Base-by-base conservation (phyloP, 306 rosid species). In the Betula pendula region DNA sequence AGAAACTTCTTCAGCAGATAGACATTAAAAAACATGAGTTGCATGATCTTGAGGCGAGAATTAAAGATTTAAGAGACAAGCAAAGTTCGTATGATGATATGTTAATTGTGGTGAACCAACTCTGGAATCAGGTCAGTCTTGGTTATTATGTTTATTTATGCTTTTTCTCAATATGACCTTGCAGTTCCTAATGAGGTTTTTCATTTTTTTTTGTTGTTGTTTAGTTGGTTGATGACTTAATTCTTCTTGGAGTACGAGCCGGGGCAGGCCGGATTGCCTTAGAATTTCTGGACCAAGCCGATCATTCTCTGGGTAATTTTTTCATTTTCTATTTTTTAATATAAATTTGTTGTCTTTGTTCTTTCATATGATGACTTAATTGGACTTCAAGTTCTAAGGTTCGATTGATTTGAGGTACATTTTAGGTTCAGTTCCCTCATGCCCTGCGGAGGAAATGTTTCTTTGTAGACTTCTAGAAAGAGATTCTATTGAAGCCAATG, bases 161-260 rank as follows among this genome's bases (percentile, higher is more conserved):
- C 20, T 58, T 45, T 69, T 29, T 53, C 5, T 68, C 12, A 22
- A 44, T 43, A 72, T 83, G 73, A 58, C 17, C 22, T n/a, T 62
- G 42, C 55, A 53, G 68, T 47, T 66, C 50, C 71, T 75, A 29
- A 67, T 24, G 58, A 62, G 60, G 22, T 62, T 73, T 87, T 77
- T 76, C 75, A 29, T 70, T 72, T 8, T 38, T 5, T 85, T 55
- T 86, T 63, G 59, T 52, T 63, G 59, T 52, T 74, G 20, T 85
- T 72, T 86, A 95, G 97, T 82, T 95, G 86, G 89, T 86, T 77
- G 93, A 88, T 80, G 97, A 95, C 87, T 82, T 92, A 83, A 48
- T 79, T 74, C 90, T 92, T 87, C 97, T 92, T 27, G 97, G 97
- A 43, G 77, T 83, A 85, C 89, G 72, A 84, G 88, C 89, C 63